These are phyloP conservation scores for Globisporangium canariense DNA, from an alignment of 352 stramenopile genomes.

Conservation along the genomic window DNA sequence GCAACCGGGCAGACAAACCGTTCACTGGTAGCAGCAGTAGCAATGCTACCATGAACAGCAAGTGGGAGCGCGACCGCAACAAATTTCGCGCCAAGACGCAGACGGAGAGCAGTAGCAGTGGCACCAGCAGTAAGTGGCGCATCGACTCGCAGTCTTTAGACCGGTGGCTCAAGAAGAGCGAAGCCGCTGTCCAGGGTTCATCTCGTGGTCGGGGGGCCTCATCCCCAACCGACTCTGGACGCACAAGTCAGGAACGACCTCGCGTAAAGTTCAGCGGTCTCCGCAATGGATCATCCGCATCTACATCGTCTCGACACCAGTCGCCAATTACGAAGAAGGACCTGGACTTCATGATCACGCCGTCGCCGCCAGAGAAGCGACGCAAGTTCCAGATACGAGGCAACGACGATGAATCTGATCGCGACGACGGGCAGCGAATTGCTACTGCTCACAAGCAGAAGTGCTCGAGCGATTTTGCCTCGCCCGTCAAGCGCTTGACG, in stretches of 20 bases:
- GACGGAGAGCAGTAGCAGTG: not conserved
- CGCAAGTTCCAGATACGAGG: not conserved
- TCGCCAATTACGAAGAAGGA: not conserved
- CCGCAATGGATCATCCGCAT: too few relatives aligned
- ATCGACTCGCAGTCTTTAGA: conserved; percentile 12
- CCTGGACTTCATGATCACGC: conserved; percentile 1
- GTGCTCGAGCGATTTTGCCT: conserved; percentile 12
- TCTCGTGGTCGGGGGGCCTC: too few relatives aligned
- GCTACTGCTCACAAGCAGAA: conserved; percentile 7
- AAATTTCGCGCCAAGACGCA: conserved; percentile 18
- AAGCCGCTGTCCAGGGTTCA: not conserved
- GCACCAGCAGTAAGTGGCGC: conserved; percentile 14
- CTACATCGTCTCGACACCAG: not conserved
- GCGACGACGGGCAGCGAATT: not conserved
- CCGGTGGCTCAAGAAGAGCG: conserved; percentile 12
- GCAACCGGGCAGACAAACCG: not conserved
- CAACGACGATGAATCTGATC: not conserved
- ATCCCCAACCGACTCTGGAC: not conserved
- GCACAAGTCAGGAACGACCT: not conserved
- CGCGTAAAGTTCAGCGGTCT: not conserved
- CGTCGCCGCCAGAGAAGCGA: not conserved
- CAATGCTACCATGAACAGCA: not conserved
- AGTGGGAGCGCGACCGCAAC: conserved; percentile 20
- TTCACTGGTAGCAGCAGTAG: not conserved
- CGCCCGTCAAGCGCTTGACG: not conserved